Evolutionary conservation across 1,284 basidiomycete genomes (phyloP).

Genomic region (Moesziomyces sp.): DNA sequence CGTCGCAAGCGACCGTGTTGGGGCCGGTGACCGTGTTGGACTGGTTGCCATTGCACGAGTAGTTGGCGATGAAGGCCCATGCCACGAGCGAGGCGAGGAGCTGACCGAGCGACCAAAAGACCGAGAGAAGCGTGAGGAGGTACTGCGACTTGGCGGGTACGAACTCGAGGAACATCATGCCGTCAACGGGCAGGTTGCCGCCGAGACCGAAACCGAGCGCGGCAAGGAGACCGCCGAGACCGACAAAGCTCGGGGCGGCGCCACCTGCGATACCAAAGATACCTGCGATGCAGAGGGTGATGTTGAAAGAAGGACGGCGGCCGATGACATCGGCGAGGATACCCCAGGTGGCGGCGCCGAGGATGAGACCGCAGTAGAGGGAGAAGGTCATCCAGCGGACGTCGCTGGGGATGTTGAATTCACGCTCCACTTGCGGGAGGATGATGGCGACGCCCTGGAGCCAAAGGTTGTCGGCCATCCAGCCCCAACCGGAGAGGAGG

Average conservation of each 20-base stretch:
- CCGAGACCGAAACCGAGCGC: slow-evolving; percentile 64
- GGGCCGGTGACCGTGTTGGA: slow-evolving; percentile 33
- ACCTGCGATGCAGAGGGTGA: slow-evolving; percentile 63
- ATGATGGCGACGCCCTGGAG: slow-evolving; percentile 65
- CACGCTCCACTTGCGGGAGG: slow-evolving; percentile 58
- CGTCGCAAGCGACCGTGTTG: slow-evolving; percentile 42
- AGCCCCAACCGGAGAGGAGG: slow-evolving; percentile 57
- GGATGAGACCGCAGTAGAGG: slow-evolving; percentile 62
- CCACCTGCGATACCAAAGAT: slow-evolving; percentile 65
- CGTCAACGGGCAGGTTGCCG: slow-evolving; percentile 66
- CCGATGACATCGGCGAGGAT: slow-evolving; percentile 65
- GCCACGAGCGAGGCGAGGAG: slow-evolving; percentile 62
- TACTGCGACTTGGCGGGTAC: slow-evolving; percentile 63
- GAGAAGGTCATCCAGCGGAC: slow-evolving; percentile 62
- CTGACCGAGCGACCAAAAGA: slow-evolving; percentile 67
- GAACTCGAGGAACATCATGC: slow-evolving; percentile 67
- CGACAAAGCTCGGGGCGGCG: slow-evolving; percentile 60
- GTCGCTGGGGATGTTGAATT: slow-evolving; percentile 52
- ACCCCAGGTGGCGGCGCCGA: slow-evolving; percentile 66
- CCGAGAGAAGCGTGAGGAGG: slow-evolving; percentile 62
- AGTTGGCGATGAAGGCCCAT: slow-evolving; percentile 66
- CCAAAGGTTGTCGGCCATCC: slow-evolving; percentile 64
- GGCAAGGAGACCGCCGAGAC: slow-evolving; percentile 61
- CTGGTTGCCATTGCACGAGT: slow-evolving; percentile 51
- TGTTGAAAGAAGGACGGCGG: slow-evolving; percentile 65